These are phyloP conservation scores for Zizania latifolia DNA, from an alignment of 176 grass and related monocot species.

Conservation along the genomic window DNA sequence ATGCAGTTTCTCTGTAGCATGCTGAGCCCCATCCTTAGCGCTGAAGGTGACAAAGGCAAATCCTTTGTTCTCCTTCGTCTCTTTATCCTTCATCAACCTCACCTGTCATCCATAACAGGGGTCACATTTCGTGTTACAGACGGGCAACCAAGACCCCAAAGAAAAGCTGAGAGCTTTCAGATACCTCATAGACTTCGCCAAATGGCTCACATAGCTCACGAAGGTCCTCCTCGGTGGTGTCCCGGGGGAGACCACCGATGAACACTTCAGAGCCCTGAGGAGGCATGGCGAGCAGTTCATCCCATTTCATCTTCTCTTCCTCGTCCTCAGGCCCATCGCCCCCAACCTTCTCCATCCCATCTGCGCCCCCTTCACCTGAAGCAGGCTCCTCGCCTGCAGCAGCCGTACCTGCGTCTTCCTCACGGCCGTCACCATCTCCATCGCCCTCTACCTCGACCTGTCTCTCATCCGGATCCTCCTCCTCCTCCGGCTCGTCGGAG, in stretches of 20 bases:
- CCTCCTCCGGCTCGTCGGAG: conserved; percentile 58
- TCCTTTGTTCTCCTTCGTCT: conserved; percentile 86
- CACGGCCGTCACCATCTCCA: too few relatives aligned
- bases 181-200: conserved; percentile 75
- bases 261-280: conserved; percentile 89
- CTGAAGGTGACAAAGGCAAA: conserved; percentile 80
- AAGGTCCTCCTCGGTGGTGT: conserved; percentile 67
- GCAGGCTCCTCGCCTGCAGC: not conserved
- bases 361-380: not conserved
- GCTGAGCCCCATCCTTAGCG: conserved; percentile 51
- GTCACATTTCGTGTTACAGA: not conserved
- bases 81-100: conserved; percentile 87
- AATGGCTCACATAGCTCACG: conserved; percentile 68
- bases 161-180: not conserved
- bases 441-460: not conserved
- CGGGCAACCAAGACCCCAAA: not conserved
- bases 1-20: conserved; percentile 64
- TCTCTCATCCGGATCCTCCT: conserved; percentile 32
- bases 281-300: conserved; percentile 63
- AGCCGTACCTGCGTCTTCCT: conserved; percentile 17
- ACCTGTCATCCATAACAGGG: conserved; percentile 41
- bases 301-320: conserved; percentile 75
- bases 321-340: conserved; percentile 45
- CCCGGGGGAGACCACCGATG: conserved; percentile 70
- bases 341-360: conserved; percentile 26